A percentile compares a stretch with the other conserved stretches of the same genome.
phyloP scores from a whole-genome alignment of 2,329 filamentous ascomycete species.

The Neonectria hederae region DNA sequence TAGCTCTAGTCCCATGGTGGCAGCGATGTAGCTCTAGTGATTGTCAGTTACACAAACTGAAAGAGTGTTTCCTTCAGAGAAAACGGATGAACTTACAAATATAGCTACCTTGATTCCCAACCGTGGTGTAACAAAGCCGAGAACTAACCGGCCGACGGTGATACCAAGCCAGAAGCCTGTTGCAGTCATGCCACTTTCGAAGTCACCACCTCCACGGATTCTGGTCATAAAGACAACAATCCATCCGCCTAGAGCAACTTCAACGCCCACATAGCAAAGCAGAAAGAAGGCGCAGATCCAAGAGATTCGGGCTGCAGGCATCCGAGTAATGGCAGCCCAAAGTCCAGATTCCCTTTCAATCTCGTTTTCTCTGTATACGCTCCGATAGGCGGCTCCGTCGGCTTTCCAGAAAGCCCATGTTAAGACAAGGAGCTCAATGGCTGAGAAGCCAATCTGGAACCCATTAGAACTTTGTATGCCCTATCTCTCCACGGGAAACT shows the following conservation, averaged over 20 bases:
- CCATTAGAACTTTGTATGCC: conserved; percentile 46
- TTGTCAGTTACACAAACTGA: background rate
- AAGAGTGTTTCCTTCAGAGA: background rate
- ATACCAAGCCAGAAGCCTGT: conserved; percentile 87
- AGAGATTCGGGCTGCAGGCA: conserved; percentile 61
- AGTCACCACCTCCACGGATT: conserved; percentile 72
- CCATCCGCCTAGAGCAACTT: conserved; percentile 83
- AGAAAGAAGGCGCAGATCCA: conserved; percentile 80
- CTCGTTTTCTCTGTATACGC: conserved; percentile 35
- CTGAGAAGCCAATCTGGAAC: conserved; percentile 26
- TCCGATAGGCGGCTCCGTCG: conserved; percentile 13
- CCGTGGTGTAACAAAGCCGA: conserved; percentile 78
- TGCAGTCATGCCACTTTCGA: conserved; percentile 77
- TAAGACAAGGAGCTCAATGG: conserved; percentile 15
- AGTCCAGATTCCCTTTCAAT: conserved; percentile 37
- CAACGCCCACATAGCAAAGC: conserved; percentile 78
- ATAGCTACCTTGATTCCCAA: conserved; percentile 76
- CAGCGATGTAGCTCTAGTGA: conserved; percentile 64
- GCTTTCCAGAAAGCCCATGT: background rate
- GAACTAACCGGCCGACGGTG: conserved; percentile 73
- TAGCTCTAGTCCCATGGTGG: conserved; percentile 72
- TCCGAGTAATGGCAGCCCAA: conserved; percentile 50
- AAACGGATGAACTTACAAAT: conserved; percentile 31
- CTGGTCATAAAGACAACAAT: conserved; percentile 86
- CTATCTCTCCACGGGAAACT: conserved; percentile 28